phyloP scores from a whole-genome alignment of 2,329 filamentous ascomycete genomes.

The Aspergillus pseudonomiae region DNA sequence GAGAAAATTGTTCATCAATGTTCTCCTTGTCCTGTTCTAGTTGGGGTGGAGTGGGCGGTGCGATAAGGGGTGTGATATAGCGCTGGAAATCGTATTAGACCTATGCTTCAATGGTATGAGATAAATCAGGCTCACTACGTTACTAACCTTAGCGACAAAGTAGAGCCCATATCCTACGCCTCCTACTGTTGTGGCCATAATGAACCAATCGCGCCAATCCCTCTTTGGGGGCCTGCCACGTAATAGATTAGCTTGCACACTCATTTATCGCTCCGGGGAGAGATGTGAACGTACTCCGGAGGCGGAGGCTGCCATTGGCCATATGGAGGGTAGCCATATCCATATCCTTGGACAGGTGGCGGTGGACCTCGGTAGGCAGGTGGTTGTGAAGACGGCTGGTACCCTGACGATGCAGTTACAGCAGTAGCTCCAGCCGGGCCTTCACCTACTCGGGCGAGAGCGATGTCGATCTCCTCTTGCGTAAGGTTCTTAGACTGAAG shows the following conservation, averaged over 20 bases:
- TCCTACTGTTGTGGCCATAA: slow-evolving; percentile 94
- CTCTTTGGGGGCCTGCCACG: slow-evolving; percentile 64
- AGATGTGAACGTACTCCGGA: slow-evolving; percentile 50
- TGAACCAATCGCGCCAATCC: slow-evolving; percentile 99
- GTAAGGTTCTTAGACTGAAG: slow-evolving; percentile 96
- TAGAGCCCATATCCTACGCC: slow-evolving; percentile 89
- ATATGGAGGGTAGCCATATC: slow-evolving; percentile 55
- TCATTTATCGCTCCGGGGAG: too few species aligned
- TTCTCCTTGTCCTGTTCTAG: slow-evolving; percentile 91
- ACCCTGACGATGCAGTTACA: slow-evolving; percentile 52
- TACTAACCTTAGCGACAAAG: slow-evolving; percentile 75
- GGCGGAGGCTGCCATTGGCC: slow-evolving; percentile 58
- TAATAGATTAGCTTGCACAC: slow-evolving; percentile 4
- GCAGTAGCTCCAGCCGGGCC: slow-evolving; percentile 51
- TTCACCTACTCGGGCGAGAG: slow-evolving; percentile 74
- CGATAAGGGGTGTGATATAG: slow-evolving; percentile 87
- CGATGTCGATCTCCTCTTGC: slow-evolving; percentile 87
- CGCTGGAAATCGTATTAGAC: slow-evolving; percentile 57
- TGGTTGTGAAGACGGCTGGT: slow-evolving; percentile 47
- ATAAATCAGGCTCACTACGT: neutral
- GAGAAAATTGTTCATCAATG: slow-evolving; percentile 91
- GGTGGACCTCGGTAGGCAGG: slow-evolving; percentile 44
- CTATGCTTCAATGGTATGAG: neutral
- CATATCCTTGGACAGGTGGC: slow-evolving; percentile 48
- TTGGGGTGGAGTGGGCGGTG: slow-evolving; percentile 90